These are phyloP conservation scores for Plectranthus barbatus DNA, from an alignment of 257 asterid genomes.

Conservation along the genomic window DNA sequence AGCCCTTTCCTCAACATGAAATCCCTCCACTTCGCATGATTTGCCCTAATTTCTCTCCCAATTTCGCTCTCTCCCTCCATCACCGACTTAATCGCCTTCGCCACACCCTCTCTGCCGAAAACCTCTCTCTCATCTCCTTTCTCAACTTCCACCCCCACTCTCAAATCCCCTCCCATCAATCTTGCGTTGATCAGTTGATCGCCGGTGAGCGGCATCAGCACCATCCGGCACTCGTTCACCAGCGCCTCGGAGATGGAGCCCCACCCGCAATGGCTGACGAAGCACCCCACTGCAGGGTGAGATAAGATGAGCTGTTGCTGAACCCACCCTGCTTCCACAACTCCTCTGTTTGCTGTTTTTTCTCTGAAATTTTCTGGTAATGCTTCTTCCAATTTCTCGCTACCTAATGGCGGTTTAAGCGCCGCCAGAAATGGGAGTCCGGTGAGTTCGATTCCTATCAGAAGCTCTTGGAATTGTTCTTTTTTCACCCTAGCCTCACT, in stretches of 20 bases:
- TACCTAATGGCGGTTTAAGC: conserved; percentile 27
- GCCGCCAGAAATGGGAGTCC: conserved; percentile 31
- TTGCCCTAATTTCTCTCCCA: conserved; percentile 22
- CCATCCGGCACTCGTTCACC: conserved; percentile 31
- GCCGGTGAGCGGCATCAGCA: conserved; percentile 21
- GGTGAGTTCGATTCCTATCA: conserved; percentile 29
- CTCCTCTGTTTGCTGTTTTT: conserved; percentile 21
- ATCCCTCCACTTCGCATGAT: conserved; percentile 31
- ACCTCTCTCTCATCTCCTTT: conserved; percentile 39
- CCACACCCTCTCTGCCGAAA: conserved; percentile 28
- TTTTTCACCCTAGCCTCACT: conserved; percentile 27
- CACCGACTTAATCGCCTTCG: conserved; percentile 21
- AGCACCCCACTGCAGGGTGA: conserved; percentile 36
- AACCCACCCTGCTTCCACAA: conserved; percentile 34
- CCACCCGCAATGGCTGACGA: conserved; percentile 40
- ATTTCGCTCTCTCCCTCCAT: conserved; percentile 29
- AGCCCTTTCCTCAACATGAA: conserved; percentile 30
- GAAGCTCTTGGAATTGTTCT: conserved; percentile 26
- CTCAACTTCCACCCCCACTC: conserved; percentile 36
- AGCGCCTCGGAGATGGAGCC: conserved; percentile 34
- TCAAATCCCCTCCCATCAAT: conserved; percentile 25
- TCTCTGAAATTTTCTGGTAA: conserved; percentile 23
- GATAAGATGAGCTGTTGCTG: conserved; percentile 27
- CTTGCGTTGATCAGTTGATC: conserved; percentile 33
- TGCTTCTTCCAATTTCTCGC: conserved; percentile 26